phyloP scores from a whole-genome alignment of 306 rosid species.

The Betula pendula region DNA sequence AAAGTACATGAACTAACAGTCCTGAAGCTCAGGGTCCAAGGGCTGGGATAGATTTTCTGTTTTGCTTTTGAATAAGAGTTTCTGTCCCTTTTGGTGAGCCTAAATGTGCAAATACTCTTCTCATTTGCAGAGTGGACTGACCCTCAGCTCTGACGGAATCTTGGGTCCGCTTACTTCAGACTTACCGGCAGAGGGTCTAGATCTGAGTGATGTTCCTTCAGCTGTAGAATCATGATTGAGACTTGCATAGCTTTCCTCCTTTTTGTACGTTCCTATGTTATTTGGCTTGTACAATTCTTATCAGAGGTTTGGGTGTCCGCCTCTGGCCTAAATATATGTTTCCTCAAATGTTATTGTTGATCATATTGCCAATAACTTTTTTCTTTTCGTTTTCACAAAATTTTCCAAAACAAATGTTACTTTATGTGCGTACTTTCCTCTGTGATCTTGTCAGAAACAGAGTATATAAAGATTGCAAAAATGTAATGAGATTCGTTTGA shows the following conservation, averaged over 20 bases:
- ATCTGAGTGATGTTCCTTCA: slow-evolving; percentile 62
- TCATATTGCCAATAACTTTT: background rate
- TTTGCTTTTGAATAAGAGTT: background rate
- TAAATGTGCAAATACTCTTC: background rate
- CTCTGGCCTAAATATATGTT: background rate
- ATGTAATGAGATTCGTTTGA: background rate
- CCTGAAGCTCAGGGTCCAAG: background rate
- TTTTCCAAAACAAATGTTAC: background rate
- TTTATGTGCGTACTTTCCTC: background rate
- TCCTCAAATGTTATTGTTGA: background rate
- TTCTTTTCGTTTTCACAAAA: background rate
- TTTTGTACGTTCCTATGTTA: background rate
- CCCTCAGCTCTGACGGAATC: slow-evolving; percentile 73
- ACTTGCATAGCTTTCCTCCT: background rate
- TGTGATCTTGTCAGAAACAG: background rate
- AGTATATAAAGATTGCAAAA: background rate
- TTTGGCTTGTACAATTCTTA: slow-evolving; percentile 30
- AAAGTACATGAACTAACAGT: background rate
- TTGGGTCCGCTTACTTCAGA: slow-evolving; percentile 72
- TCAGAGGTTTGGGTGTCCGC: background rate
- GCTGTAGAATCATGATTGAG: slow-evolving; percentile 44
- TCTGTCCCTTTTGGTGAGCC: background rate
- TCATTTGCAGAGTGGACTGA: slow-evolving; percentile 74
- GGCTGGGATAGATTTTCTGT: background rate
- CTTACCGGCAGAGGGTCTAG: slow-evolving; percentile 81